Evolutionary conservation across 495 filamentous ascomycete genomes (phyloP).

Genomic region (Neurospora sp.): DNA sequence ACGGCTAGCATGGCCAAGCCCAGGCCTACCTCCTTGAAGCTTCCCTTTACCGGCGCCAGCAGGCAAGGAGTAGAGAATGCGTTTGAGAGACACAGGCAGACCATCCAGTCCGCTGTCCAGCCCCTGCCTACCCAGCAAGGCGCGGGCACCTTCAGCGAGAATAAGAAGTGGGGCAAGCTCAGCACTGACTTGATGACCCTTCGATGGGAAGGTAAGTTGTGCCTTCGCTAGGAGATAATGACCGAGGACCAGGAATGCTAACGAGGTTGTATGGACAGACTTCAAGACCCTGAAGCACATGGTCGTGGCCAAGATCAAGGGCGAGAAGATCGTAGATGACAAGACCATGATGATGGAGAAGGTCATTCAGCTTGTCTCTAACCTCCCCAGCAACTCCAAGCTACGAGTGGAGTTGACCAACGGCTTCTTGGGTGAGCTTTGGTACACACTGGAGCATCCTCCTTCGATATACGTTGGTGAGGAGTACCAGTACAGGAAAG

Average conservation of each 20-base stretch:
- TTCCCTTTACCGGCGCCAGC: slow-evolving; percentile 19
- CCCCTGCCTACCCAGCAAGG: slow-evolving; percentile 60
- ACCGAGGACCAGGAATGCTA: neutral
- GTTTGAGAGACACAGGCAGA: slow-evolving; percentile 52
- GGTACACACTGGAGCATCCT: slow-evolving; percentile 51
- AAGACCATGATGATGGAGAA: slow-evolving; percentile 75
- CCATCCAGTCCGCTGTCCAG: slow-evolving; percentile 53
- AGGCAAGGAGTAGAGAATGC: slow-evolving; percentile 34
- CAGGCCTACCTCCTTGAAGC: slow-evolving; percentile 8
- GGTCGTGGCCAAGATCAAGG: slow-evolving; percentile 28
- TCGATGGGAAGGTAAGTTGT: slow-evolving; percentile 24
- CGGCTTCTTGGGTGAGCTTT: slow-evolving; percentile 59
- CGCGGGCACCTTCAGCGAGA: slow-evolving; percentile 41
- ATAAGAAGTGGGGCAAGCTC: slow-evolving; percentile 39
- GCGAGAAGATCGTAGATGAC: slow-evolving; percentile 53
- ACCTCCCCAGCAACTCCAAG: slow-evolving; percentile 53
- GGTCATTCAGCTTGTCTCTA: slow-evolving; percentile 65
- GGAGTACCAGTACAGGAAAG: slow-evolving; percentile 55
- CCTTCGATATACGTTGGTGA: slow-evolving; percentile 51
- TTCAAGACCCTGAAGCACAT: slow-evolving; percentile 29
- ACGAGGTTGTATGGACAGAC: slow-evolving; percentile 16
- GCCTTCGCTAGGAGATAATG: neutral
- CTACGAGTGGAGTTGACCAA: slow-evolving; percentile 56
- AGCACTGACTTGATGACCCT: slow-evolving; percentile 54
- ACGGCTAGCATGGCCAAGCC: slow-evolving; percentile 17